phyloP scores from a whole-genome alignment of 2,329 filamentous ascomycete genomes.

The Penicillium fuscoglaucum region DNA sequence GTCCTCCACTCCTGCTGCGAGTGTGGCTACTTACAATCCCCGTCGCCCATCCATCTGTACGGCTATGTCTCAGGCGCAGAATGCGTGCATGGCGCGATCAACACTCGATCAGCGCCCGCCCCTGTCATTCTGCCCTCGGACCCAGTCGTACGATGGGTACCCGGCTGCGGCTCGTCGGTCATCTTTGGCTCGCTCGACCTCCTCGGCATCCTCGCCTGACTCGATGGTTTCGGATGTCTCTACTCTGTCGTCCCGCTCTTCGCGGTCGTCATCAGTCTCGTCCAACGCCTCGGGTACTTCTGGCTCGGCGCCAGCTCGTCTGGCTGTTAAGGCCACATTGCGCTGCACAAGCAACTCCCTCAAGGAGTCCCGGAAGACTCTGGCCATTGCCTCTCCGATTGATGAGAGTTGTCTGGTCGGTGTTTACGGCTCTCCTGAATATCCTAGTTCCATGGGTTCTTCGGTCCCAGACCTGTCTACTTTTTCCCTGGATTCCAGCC shows the following conservation, averaged over 20 bases:
- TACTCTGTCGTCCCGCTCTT: slow-evolving; percentile 54
- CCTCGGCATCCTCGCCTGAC: slow-evolving; percentile 58
- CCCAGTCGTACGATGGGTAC: slow-evolving; percentile 49
- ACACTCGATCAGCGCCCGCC: slow-evolving; percentile 54
- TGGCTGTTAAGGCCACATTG: slow-evolving; percentile 44
- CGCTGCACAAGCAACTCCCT: slow-evolving; percentile 41
- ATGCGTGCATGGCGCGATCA: slow-evolving; percentile 55
- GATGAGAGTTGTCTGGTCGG: slow-evolving; percentile 38
- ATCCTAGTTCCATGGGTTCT: slow-evolving; percentile 24
- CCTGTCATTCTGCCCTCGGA: slow-evolving; percentile 35
- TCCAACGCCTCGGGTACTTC: slow-evolving; percentile 42
- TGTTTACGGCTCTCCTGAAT: slow-evolving; percentile 40
- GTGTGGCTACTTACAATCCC: slow-evolving; percentile 49
- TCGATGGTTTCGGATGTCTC: slow-evolving; percentile 64
- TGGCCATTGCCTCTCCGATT: slow-evolving; percentile 41
- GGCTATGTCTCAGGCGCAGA: slow-evolving; percentile 60
- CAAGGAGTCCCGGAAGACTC: slow-evolving; percentile 39
- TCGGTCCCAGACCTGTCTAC: slow-evolving; percentile 38
- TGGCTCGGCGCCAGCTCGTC: slow-evolving; percentile 32
- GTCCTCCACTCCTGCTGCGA: slow-evolving; percentile 62
- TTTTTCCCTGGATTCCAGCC: slow-evolving; percentile 35
- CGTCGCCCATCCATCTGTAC: slow-evolving; percentile 59
- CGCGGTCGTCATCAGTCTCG: slow-evolving; percentile 53
- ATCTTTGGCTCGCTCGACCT: slow-evolving; percentile 54
- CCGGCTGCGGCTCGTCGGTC: slow-evolving; percentile 51